phyloP scores from a whole-genome alignment of 2,329 filamentous ascomycete genomes.

The Exophiala sideris region DNA sequence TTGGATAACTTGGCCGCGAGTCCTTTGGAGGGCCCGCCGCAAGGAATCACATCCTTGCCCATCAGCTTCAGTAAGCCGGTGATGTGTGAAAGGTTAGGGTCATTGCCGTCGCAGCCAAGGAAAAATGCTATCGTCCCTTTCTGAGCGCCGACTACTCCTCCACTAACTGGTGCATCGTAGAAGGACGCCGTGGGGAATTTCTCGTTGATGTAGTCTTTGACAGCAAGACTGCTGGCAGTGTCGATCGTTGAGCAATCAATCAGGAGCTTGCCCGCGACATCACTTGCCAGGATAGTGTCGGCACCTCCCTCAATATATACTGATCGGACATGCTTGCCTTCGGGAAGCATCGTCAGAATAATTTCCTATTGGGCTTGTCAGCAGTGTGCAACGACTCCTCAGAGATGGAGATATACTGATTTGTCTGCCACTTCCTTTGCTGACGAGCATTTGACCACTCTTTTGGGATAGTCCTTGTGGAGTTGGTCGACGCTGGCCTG shows the following conservation, averaged over 20 bases:
- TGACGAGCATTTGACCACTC: slow-evolving; percentile 40
- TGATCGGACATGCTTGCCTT: slow-evolving; percentile 35
- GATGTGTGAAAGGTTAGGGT: slow-evolving; percentile 43
- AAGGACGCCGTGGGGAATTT: slow-evolving; percentile 39
- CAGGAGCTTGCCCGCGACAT: slow-evolving; percentile 46
- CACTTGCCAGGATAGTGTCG: slow-evolving; percentile 39
- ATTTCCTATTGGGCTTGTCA: slow-evolving; percentile 31
- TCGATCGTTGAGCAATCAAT: slow-evolving; percentile 58
- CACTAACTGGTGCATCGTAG: slow-evolving; percentile 54
- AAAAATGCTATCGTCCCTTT: slow-evolving; percentile 55
- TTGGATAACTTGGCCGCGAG: slow-evolving; percentile 60
- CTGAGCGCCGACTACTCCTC: slow-evolving; percentile 51
- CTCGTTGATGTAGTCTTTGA: slow-evolving; percentile 20
- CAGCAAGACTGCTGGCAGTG: slow-evolving; percentile 40
- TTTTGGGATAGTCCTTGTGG: slow-evolving; percentile 38
- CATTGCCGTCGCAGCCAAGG: slow-evolving; percentile 49
- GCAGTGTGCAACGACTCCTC: neutral
- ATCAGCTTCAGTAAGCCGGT: slow-evolving; percentile 48
- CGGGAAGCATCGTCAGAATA: slow-evolving; percentile 37
- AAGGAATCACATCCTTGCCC: slow-evolving; percentile 53
- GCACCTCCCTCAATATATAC: slow-evolving; percentile 45
- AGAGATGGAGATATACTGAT: slow-evolving; percentile 38
- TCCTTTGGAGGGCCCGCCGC: slow-evolving; percentile 54
- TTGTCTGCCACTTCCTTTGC: slow-evolving; percentile 50
- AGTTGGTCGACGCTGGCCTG: slow-evolving; percentile 43